Evolutionary conservation across 2,329 filamentous ascomycete genomes (phyloP), one percentile per base, ranked within the genome.

Genomic region (Alternaria postmessia): DNA sequence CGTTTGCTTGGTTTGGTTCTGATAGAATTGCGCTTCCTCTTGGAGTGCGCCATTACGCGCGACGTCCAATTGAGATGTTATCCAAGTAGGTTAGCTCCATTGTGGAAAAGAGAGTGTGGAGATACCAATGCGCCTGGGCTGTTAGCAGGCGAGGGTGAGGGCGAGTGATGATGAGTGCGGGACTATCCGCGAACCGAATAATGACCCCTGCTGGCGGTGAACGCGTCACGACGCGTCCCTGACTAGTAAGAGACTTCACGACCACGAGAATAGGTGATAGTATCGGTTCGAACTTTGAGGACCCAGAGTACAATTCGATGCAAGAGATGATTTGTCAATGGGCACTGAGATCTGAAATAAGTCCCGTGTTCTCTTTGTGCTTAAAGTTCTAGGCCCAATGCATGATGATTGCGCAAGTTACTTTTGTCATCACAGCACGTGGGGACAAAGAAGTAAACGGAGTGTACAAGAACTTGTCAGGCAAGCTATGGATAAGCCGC

Each of bases 41-140:
- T 75, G 24, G 51, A n/a, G 6, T 61, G 24, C 24, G 68, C 67
- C 74, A 76, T 76, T 62, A 76, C 68, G 57, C 72, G 67, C 67
- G 56, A 43, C 16, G 34, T 58, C 63, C 64, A 65, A 63, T 61
- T 22, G 24, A 30, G 42, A 41, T 47, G 7, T 11, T 48, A 36
- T 14, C 5, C n/a, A 22, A 38, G 39, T 59, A 64, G 14, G 3
- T 8, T 36, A 47, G 28, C 36, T 64, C 68, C 71, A 76, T 75
- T 54, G 62, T 74, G 55, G 68, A 58, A 41, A 41, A 28, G 12
- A 43, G 22, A 18, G 34, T 7, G 32, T 32, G 14, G 44, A 7
- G 20, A 36, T 16, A 36, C 18, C 5, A 11, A 16, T 32, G 26
- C 43, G 20, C 54, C 16, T 32, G 30, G 54, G 38, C n/a, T 16